Percentiles rank a stretch among this genome's conserved stretches.
These are phyloP conservation scores for Paraconiothyrium brasiliense DNA, from an alignment of 2,329 filamentous ascomycete genomes.

Conservation along the genomic window DNA sequence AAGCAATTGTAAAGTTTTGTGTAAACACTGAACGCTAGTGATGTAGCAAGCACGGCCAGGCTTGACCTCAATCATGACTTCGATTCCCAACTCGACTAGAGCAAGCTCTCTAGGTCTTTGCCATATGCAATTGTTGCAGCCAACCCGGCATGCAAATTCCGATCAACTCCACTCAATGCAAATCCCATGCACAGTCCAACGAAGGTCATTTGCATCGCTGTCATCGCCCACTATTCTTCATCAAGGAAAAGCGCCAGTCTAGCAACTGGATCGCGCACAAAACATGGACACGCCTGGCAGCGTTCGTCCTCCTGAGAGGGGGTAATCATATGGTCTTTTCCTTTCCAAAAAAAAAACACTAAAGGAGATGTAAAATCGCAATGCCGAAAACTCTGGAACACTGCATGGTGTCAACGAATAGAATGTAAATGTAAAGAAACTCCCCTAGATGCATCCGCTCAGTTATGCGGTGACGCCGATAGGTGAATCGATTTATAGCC, in stretches of 20 bases:
- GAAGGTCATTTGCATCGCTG: neutral
- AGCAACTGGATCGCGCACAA: slow-evolving; percentile 39
- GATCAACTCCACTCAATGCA: slow-evolving; percentile 14
- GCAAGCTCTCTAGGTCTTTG: neutral
- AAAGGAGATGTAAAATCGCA: slow-evolving; percentile 1
- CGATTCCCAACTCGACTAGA: neutral
- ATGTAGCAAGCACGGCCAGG: neutral
- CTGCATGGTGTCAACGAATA: neutral
- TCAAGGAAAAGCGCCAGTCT: slow-evolving; percentile 31
- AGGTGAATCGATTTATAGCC: neutral
- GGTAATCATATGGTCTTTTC: slow-evolving; percentile 18
- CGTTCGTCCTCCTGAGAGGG: slow-evolving; percentile 20
- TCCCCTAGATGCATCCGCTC: slow-evolving; percentile 7
- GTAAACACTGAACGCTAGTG: neutral
- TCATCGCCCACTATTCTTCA: neutral
- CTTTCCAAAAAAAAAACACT: neutral
- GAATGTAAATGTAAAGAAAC: neutral
- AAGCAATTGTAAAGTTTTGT: too few species aligned
- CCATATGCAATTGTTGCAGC: neutral
- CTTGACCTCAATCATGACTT: neutral
- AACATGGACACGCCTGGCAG: slow-evolving; percentile 24
- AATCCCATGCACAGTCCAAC: neutral
- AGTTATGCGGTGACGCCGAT: neutral
- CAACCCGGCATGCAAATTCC: neutral
- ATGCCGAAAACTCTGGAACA: neutral